These are phyloP conservation scores for Chlorociboria aeruginascens DNA, from an alignment of 495 filamentous ascomycete species.

Conservation along the genomic window DNA sequence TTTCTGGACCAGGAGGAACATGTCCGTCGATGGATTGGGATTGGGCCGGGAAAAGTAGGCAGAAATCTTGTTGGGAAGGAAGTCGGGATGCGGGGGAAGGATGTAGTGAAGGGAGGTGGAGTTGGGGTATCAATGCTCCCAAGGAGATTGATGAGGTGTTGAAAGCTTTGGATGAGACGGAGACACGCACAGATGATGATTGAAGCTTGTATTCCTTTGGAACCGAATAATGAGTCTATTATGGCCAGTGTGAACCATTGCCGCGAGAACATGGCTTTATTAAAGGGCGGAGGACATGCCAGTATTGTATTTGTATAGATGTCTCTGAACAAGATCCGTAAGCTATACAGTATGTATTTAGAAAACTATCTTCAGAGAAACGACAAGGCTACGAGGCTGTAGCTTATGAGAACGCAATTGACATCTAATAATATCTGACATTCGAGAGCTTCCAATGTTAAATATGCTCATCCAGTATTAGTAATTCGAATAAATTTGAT, in stretches of 20 bases:
- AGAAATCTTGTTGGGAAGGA: slow-evolving; percentile 92
- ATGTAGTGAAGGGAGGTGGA: slow-evolving; percentile 71
- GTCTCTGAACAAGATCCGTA: not conserved
- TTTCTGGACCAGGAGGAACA: slow-evolving; percentile 80
- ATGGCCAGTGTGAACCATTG: too few relatives aligned
- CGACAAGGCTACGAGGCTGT: not conserved
- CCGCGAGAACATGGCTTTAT: too few relatives aligned
- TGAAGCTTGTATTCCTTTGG: not conserved
- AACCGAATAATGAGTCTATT: too few relatives aligned
- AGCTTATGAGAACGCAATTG: not conserved
- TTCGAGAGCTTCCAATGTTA: not conserved
- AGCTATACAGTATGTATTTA: not conserved
- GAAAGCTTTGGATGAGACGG: slow-evolving; percentile 60
- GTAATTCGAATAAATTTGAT: too few relatives aligned
- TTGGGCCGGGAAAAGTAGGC: slow-evolving; percentile 91
- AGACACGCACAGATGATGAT: slow-evolving; percentile 26
- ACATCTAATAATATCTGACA: not conserved
- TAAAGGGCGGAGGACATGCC: too few relatives aligned
- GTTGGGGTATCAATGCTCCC: slow-evolving; percentile 89
- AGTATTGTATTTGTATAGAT: too few relatives aligned
- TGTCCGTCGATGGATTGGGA: slow-evolving; percentile 80
- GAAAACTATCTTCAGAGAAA: not conserved
- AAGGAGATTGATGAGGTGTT: slow-evolving; percentile 70
- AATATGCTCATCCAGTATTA: too few relatives aligned
- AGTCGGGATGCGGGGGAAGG: slow-evolving; percentile 72